phyloP scores from a whole-genome alignment of 176 grass and related monocot genomes.

The Bolboschoenus planiculmis region DNA sequence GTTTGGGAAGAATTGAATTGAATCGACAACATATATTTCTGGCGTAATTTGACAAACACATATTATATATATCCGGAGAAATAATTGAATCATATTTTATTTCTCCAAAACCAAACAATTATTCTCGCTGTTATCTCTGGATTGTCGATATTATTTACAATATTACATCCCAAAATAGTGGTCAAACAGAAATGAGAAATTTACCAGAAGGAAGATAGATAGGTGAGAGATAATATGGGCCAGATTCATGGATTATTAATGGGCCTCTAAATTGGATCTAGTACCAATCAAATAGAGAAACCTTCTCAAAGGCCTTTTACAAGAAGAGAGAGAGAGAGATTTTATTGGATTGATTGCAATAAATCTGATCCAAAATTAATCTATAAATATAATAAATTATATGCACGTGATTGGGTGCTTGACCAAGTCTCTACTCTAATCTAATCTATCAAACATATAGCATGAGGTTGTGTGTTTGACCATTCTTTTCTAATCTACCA shows the following conservation, averaged over 20 bases:
- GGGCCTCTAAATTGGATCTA: background rate
- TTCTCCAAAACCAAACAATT: background rate
- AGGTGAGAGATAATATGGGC: background rate
- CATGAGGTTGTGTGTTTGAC: constrained; percentile 6
- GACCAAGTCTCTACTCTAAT: background rate
- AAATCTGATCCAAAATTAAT: background rate
- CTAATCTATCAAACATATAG: background rate
- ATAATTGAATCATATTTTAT: background rate
- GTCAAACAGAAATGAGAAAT: background rate
- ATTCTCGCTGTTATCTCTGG: background rate
- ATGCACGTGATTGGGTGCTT: background rate
- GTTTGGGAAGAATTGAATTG: background rate
- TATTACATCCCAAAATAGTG: background rate
- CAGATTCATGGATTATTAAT: background rate
- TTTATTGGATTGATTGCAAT: background rate
- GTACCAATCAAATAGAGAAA: background rate
- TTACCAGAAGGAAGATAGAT: background rate
- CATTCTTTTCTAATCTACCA: background rate
- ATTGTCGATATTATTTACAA: background rate
- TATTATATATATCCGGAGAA: background rate
- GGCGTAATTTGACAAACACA: background rate
- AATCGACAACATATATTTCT: background rate
- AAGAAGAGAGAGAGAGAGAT: background rate
- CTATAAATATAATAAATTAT: background rate
- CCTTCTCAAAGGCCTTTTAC: background rate